Evolutionary conservation across 2,329 filamentous ascomycete species (phyloP).

Genomic region (Calycina herbarum): DNA sequence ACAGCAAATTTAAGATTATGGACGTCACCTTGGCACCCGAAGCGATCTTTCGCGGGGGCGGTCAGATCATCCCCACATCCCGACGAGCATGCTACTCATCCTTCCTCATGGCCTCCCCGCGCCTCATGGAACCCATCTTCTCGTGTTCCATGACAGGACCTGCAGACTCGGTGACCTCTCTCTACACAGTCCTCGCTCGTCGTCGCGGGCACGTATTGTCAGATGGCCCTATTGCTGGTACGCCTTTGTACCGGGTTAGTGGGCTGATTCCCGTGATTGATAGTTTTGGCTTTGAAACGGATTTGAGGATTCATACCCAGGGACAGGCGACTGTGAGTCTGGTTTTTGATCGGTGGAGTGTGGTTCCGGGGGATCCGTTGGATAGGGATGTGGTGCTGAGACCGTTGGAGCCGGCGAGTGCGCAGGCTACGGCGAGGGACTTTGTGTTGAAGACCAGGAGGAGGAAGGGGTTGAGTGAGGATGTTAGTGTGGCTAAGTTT

Average conservation of each 20-base stretch:
- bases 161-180: conserved; percentile 79
- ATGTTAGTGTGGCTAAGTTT: conserved; percentile 94
- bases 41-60: conserved; percentile 91
- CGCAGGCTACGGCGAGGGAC: conserved; percentile 88
- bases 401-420: conserved; percentile 82
- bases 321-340: conserved; percentile 87
- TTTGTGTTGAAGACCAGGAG: conserved; percentile 95
- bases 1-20: conserved; percentile 95
- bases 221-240: conserved; percentile 93
- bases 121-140: conserved; percentile 96
- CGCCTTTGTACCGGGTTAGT: conserved; percentile 87
- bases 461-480: conserved; percentile 91
- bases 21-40: conserved; percentile 84
- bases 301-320: conserved; percentile 93
- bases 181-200: conserved; percentile 89
- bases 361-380: conserved; percentile 92
- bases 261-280: conserved; percentile 95
- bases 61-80: conserved; percentile 95
- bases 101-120: conserved; percentile 94
- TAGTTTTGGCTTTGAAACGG: conserved; percentile 96
- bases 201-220: conserved; percentile 89
- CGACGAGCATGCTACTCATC: conserved; percentile 91
- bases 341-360: conserved; percentile 93
- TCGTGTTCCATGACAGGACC: conserved; percentile 90
- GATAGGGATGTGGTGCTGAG: conserved; percentile 81